phyloP scores from a whole-genome alignment of 2,329 filamentous ascomycete genomes.

The Ophiocordyceps camponoti-rufipedis region DNA sequence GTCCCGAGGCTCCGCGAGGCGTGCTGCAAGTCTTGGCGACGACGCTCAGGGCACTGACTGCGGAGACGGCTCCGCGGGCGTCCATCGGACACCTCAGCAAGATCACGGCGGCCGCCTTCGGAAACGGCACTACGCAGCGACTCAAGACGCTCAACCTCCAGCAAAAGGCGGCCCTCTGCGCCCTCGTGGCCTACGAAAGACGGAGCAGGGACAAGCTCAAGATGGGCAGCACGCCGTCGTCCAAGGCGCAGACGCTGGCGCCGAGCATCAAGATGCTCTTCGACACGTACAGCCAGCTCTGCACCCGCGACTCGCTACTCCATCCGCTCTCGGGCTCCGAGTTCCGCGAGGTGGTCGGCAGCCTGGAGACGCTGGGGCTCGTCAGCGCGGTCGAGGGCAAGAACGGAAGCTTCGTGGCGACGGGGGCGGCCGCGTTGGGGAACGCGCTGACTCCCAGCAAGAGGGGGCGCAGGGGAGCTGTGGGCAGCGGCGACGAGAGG shows the following conservation, averaged over 20 bases:
- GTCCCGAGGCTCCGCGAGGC: constrained; percentile 16
- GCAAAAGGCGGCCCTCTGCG: constrained; percentile 87
- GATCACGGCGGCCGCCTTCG: constrained; percentile 76
- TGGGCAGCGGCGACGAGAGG: constrained; percentile 49
- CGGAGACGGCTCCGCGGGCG: constrained; percentile 69
- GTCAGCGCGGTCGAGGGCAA: constrained; percentile 53
- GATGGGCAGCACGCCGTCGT: constrained; percentile 33
- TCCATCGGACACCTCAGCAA: constrained; percentile 83
- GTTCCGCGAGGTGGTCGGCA: constrained; percentile 82
- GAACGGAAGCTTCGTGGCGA: constrained; percentile 43
- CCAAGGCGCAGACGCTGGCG: constrained; percentile 40
- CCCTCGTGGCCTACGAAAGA: constrained; percentile 73
- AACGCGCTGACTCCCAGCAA: constrained; percentile 52
- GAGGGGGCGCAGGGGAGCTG: constrained; percentile 38
- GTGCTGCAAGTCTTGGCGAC: constrained; percentile 28
- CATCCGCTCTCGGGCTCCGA: constrained; percentile 82
- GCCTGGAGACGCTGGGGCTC: constrained; percentile 73
- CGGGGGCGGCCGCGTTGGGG: too few species aligned
- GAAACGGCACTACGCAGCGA: constrained; percentile 70
- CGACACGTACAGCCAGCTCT: constrained; percentile 66
- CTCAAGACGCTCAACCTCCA: constrained; percentile 82
- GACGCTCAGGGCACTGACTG: constrained; percentile 45
- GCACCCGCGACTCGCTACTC: constrained; percentile 72
- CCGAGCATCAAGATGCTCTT: constrained; percentile 75
- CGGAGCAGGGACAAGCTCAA: constrained; percentile 36